Conservation (phyloP, 495 filamentous ascomycete species). For the Friedmanniomyces simplex region DNA sequence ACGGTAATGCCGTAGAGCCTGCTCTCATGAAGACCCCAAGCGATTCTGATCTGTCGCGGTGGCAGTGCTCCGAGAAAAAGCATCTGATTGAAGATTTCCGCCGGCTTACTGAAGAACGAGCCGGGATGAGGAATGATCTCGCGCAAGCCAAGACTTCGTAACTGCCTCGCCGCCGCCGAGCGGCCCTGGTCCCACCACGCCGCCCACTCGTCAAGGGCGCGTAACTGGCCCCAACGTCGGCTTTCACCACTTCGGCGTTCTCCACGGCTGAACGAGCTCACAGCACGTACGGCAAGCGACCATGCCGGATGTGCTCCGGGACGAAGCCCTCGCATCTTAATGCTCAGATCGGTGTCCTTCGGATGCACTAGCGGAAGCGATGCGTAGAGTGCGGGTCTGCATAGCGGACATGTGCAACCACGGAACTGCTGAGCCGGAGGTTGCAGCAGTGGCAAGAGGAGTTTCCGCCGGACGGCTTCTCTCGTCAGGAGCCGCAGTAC, state of each 20-base stretch:
- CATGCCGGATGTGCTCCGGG: background rate
- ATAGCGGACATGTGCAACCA: background rate
- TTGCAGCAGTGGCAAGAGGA: background rate
- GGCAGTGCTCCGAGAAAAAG: background rate
- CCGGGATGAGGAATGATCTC: background rate
- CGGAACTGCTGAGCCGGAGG: background rate
- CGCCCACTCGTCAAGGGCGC: background rate
- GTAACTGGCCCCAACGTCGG: background rate
- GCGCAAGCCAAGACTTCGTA: background rate
- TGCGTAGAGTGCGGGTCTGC: background rate
- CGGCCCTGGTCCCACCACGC: background rate
- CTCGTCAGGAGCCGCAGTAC: too few relatives aligned
- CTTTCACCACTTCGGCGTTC: background rate
- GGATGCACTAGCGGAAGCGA: background rate
- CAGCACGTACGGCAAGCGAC: background rate
- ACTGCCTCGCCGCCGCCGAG: background rate
- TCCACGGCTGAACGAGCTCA: background rate
- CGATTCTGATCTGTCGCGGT: background rate
- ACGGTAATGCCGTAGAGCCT: background rate
- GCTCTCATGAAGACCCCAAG: background rate
- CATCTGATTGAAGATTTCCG: background rate
- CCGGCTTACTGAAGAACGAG: background rate
- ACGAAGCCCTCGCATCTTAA: background rate
- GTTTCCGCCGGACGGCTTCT: too few relatives aligned
- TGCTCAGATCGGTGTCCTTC: background rate